Evolutionary conservation across 2,329 filamentous ascomycete genomes (phyloP).

Genomic region (Exophiala sp.): DNA sequence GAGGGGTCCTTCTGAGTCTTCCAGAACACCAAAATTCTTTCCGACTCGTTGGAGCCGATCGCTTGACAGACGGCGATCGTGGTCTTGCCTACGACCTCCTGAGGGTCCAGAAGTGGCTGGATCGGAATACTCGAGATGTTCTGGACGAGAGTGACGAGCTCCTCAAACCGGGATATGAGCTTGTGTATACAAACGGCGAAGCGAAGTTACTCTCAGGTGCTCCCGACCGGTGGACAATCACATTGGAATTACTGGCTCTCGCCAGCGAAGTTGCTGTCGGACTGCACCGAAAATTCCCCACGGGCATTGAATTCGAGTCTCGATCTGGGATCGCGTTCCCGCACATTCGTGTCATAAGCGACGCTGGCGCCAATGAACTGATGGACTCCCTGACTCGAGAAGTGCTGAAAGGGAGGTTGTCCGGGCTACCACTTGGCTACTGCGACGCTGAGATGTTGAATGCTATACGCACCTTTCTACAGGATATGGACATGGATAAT

Average conservation of each 20-base stretch:
- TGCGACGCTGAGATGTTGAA: slow-evolving; percentile 16
- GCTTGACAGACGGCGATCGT: slow-evolving; percentile 28
- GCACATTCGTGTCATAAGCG: slow-evolving; percentile 26
- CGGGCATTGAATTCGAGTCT: slow-evolving; percentile 18
- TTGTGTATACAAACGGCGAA: slow-evolving; percentile 60
- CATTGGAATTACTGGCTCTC: slow-evolving; percentile 46
- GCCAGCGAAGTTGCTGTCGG: slow-evolving; percentile 9
- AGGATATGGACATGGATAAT: background rate
- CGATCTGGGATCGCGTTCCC: slow-evolving; percentile 19
- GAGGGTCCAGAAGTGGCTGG: slow-evolving; percentile 45
- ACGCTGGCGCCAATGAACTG: slow-evolving; percentile 14
- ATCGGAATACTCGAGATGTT: slow-evolving; percentile 50
- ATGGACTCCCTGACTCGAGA: slow-evolving; percentile 13
- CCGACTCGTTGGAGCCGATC: slow-evolving; percentile 59
- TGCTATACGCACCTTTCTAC: slow-evolving; percentile 8
- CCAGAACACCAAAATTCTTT: slow-evolving; percentile 65
- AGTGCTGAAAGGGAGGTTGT: slow-evolving; percentile 19
- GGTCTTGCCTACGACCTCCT: slow-evolving; percentile 38
- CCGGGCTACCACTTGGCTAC: slow-evolving; percentile 26
- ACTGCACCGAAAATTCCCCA: slow-evolving; percentile 7
- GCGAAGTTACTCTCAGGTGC: slow-evolving; percentile 51
- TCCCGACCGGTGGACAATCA: slow-evolving; percentile 55
- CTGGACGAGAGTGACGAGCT: slow-evolving; percentile 66
- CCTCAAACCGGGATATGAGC: slow-evolving; percentile 58
- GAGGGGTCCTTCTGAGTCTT: slow-evolving; percentile 59